Evolutionary conservation across 2,329 filamentous ascomycete genomes (phyloP).

Genomic region (Scopulariopsis brevicaulis): DNA sequence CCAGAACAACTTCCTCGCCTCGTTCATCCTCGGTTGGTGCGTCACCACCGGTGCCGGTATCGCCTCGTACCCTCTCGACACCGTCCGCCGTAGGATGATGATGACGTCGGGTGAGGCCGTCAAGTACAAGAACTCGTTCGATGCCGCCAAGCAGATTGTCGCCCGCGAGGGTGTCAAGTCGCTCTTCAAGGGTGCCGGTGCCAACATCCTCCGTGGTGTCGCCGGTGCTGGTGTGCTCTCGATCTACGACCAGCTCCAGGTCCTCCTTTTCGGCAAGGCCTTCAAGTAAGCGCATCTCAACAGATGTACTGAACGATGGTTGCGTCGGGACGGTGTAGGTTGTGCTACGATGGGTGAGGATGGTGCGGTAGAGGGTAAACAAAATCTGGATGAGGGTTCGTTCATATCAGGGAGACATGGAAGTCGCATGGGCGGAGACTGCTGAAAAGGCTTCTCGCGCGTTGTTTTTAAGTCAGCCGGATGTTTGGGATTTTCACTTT

Average conservation of each 20-base stretch:
- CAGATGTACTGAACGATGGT: neutral
- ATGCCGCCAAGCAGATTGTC: conserved; percentile 92
- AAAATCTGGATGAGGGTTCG: conserved; percentile 21
- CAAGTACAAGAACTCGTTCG: conserved; percentile 97
- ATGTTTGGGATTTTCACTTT: conserved; percentile 4
- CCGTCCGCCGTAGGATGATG: conserved; percentile 99
- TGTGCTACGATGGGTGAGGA: neutral
- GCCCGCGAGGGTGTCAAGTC: conserved; percentile 97
- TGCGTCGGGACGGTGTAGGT: neutral
- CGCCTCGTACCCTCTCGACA: conserved; percentile 99
- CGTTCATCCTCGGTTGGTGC: conserved; percentile 95
- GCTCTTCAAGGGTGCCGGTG: conserved; percentile 99
- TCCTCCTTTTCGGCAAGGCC: conserved; percentile 99
- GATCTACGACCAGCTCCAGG: conserved; percentile 99
- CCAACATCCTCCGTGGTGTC: conserved; percentile 99
- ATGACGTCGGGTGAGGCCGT: conserved; percentile 97
- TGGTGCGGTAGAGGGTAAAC: conserved; percentile 14
- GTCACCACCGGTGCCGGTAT: conserved; percentile 99
- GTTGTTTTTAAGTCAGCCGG: conserved; percentile 1
- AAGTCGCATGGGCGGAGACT: conserved; percentile 33
- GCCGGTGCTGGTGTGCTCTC: conserved; percentile 99
- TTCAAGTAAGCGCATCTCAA: conserved; percentile 60
- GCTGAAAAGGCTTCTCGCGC: conserved; percentile 8
- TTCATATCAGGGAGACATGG: conserved; percentile 31
- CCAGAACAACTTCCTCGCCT: conserved; percentile 98